A percentile compares a stretch with the other conserved stretches of the same genome.
Conservation (phyloP, 176 grass and related monocot genomes). For the Dactylis glomerata region DNA sequence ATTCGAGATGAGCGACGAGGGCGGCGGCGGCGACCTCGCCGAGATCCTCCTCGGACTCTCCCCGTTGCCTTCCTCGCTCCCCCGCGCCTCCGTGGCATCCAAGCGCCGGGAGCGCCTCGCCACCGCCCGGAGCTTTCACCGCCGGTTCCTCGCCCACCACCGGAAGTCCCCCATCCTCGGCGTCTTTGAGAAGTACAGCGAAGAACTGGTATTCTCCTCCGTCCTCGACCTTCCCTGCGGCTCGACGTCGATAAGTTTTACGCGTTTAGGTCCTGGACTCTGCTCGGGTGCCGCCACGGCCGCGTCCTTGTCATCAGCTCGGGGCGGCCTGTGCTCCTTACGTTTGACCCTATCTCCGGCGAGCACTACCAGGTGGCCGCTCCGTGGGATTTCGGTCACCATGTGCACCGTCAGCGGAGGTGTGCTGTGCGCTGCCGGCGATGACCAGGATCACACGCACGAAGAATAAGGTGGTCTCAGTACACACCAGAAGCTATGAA, state of each 20-base stretch:
- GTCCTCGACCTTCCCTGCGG: not conserved
- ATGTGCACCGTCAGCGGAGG: not conserved
- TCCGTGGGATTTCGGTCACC: not conserved
- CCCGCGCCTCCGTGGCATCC: not conserved
- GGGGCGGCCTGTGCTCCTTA: not conserved
- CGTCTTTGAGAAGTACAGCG: not conserved
- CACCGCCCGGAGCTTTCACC: not conserved
- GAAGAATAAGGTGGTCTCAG: not conserved
- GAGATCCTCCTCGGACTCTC: not conserved
- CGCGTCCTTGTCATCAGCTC: not conserved
- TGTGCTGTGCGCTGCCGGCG: not conserved
- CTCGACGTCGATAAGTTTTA: too few relatives aligned
- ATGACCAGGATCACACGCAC: too few relatives aligned
- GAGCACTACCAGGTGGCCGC: too few relatives aligned
- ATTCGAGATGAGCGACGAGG: too few relatives aligned
- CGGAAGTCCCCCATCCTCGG: not conserved
- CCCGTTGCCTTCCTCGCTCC: not conserved
- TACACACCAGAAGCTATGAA: not conserved
- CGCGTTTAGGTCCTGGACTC: rapidly evolving
- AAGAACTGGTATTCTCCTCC: not conserved
- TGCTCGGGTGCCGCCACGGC: not conserved
- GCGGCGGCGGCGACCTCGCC: not conserved
- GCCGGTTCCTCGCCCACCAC: not conserved
- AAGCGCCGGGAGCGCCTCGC: not conserved
- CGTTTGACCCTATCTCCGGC: not conserved